phyloP scores from a whole-genome alignment of 225 moss, liverwort and hornwort genomes.

The Climacium dendroides region DNA sequence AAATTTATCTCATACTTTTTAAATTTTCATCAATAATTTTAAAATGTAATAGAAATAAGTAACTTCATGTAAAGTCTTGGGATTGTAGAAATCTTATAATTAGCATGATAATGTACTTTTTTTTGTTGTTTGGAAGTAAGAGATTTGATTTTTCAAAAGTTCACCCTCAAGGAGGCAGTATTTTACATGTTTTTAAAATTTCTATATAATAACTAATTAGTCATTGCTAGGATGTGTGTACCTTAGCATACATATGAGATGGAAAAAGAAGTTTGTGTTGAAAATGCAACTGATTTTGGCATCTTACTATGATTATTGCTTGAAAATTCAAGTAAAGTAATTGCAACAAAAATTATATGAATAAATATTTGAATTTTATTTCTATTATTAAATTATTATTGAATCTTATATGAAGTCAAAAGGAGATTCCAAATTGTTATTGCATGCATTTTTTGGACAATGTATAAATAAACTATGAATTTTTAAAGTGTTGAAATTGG shows the following conservation, averaged over 20 bases:
- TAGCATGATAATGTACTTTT: background rate
- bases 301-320: no score
- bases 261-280: background rate
- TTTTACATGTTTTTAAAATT: background rate
- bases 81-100: no score
- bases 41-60: background rate
- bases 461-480: no score
- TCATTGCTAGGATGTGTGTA: background rate
- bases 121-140: background rate
- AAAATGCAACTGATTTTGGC: background rate
- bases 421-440: no score
- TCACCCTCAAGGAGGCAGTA: background rate
- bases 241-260: background rate
- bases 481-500: no score
- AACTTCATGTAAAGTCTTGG: background rate
- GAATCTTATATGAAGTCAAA: no score
- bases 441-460: no score
- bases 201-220: background rate
- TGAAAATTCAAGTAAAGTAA: no score
- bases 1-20: background rate
- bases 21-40: background rate
- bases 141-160: background rate
- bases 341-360: accelerated
- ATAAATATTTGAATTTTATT: background rate
- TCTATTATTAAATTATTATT: no score